Percentiles rank a stretch among this genome's conserved stretches.
These are phyloP conservation scores for Dryas octopetala DNA, from an alignment of 306 rosid species.

Conservation along the genomic window DNA sequence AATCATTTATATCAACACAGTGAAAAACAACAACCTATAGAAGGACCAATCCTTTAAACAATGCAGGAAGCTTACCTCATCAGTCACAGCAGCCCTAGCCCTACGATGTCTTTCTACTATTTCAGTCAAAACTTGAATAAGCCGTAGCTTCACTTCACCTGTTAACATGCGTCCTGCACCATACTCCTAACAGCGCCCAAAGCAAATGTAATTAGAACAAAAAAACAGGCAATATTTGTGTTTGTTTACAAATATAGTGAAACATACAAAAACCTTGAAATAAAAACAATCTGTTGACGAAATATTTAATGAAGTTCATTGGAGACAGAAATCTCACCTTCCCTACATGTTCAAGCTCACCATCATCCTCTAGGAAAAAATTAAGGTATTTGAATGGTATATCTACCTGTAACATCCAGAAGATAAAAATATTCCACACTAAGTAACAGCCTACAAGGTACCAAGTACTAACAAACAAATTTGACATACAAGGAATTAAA, in stretches of 20 bases:
- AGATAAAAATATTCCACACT: not conserved
- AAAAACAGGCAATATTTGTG: not conserved
- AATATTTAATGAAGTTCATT: not conserved
- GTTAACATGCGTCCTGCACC: constrained; percentile 91
- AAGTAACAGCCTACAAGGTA: not conserved
- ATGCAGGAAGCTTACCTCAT: constrained; percentile 59
- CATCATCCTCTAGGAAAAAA: constrained; percentile 85
- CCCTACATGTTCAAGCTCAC: constrained; percentile 65
- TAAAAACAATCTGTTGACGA: not conserved
- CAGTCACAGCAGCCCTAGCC: constrained; percentile 88
- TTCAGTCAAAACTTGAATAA: constrained; percentile 65
- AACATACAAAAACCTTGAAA: no score
- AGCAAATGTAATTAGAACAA: constrained; percentile 2
- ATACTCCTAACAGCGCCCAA: constrained; percentile 54
- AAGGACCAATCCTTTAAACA: not conserved
- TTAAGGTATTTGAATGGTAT: constrained; percentile 80
- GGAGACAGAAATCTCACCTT: constrained; percentile 43
- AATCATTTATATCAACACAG: not conserved
- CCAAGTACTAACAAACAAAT: not conserved
- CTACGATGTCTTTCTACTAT: constrained; percentile 78
- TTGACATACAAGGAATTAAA: not conserved
- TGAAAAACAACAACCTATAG: no score
- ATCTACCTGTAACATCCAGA: constrained; percentile 63
- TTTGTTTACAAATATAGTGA: no score
- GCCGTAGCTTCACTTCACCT: constrained; percentile 87